A percentile compares a stretch with the other conserved stretches of the same genome.
These are phyloP conservation scores for Flaveria linearis DNA, from an alignment of 129 eudicot genomes.

Conservation along the genomic window DNA sequence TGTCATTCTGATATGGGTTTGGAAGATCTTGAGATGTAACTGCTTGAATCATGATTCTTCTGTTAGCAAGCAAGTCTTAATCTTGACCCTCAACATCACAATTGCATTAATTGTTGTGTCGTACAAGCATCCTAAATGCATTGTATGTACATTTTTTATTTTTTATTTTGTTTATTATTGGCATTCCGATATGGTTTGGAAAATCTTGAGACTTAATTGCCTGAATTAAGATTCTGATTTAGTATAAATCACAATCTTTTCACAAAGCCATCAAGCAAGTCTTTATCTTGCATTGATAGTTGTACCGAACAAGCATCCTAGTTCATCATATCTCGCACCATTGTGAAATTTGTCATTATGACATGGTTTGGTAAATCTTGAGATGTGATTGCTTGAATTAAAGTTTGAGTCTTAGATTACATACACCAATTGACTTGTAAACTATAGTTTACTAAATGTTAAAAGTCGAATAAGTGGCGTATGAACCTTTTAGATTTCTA, in stretches of 20 bases:
- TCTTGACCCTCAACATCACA: constrained; percentile 12
- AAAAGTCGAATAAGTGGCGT: no score
- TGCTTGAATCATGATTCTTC: constrained; percentile 15
- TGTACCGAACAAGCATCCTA: neutral
- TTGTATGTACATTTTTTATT: neutral
- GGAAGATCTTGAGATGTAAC: constrained; percentile 11
- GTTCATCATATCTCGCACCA: neutral
- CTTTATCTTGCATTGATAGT: neutral
- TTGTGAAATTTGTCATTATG: neutral
- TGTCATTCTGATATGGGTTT: neutral
- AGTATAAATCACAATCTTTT: neutral
- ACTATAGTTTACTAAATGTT: no score
- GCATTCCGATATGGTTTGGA: neutral
- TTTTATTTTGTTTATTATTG: neutral
- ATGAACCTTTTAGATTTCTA: neutral
- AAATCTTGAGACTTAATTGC: constrained; percentile 14
- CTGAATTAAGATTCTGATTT: neutral
- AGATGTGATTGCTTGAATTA: constrained; percentile 4
- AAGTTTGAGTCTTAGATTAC: neutral
- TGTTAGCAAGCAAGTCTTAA: neutral
- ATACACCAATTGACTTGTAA: no score
- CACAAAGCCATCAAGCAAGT: no score
- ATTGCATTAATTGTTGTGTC: neutral
- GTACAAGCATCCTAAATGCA: constrained; percentile 2
- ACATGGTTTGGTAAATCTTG: constrained; percentile 18